phyloP scores from a whole-genome alignment of 495 filamentous ascomycete genomes.

The Thermochaetoides thermophila region DNA sequence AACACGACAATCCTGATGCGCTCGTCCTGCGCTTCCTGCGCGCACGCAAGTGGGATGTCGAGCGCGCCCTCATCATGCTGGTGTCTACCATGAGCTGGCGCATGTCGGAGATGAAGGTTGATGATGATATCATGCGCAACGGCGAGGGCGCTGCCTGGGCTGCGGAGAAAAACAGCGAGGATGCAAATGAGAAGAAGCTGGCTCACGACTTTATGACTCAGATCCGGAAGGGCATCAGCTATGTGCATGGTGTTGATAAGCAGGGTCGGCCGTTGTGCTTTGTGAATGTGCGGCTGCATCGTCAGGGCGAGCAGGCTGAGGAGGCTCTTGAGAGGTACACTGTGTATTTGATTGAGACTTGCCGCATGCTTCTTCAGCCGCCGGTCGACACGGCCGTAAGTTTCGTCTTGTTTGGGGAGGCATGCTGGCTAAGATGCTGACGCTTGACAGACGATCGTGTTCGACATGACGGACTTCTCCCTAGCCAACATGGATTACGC shows the following conservation, averaged over 20 bases:
- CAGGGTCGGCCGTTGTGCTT: slow-evolving; percentile 76
- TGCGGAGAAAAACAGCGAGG: slow-evolving; percentile 36
- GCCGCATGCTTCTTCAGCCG: slow-evolving; percentile 60
- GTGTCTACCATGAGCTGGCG: slow-evolving; percentile 92
- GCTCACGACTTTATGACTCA: slow-evolving; percentile 75
- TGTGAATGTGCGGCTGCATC: slow-evolving; percentile 70
- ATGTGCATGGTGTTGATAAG: slow-evolving; percentile 77
- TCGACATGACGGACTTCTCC: slow-evolving; percentile 89
- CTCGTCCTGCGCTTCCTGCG: slow-evolving; percentile 79
- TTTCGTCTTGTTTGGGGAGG: slow-evolving; percentile 8
- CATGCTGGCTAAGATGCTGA: slow-evolving; percentile 7
- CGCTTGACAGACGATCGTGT: slow-evolving; percentile 53
- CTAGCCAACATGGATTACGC: slow-evolving; percentile 97
- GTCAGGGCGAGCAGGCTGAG: slow-evolving; percentile 65
- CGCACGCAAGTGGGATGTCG: slow-evolving; percentile 90
- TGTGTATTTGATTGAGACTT: slow-evolving; percentile 88
- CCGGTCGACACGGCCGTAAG: slow-evolving; percentile 86
- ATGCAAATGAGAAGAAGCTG: slow-evolving; percentile 44
- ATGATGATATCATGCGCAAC: slow-evolving; percentile 67
- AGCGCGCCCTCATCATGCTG: slow-evolving; percentile 86
- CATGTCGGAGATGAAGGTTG: slow-evolving; percentile 62
- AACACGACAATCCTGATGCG: slow-evolving; percentile 85
- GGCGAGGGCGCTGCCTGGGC: slow-evolving; percentile 57
- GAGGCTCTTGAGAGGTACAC: slow-evolving; percentile 73
- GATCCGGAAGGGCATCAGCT: slow-evolving; percentile 86